Conservation (phyloP, 228 moss, liverwort and hornwort species). For the Sphagnum fallax region DNA sequence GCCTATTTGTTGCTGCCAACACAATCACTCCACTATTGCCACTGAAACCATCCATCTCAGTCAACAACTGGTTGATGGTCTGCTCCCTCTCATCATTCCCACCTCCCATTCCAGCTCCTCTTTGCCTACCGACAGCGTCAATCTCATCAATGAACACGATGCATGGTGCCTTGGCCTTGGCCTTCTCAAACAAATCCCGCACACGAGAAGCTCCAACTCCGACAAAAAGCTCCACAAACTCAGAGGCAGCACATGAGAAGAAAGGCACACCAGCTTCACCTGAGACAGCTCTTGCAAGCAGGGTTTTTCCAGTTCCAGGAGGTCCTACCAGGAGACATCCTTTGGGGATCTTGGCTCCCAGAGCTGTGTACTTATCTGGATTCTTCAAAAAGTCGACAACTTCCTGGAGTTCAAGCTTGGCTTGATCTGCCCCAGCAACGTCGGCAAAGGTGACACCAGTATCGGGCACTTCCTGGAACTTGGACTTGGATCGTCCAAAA, state of each 20-base stretch:
- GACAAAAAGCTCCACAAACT: slow-evolving; percentile 71
- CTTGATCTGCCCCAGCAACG: slow-evolving; percentile 83
- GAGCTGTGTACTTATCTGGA: slow-evolving; percentile 73
- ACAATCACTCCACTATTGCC: slow-evolving; percentile 86
- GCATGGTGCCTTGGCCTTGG: slow-evolving; percentile 82
- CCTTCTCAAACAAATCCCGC: slow-evolving; percentile 79
- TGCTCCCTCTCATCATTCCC: slow-evolving; percentile 87
- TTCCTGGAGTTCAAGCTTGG: slow-evolving; percentile 75
- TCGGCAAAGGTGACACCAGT: slow-evolving; percentile 73
- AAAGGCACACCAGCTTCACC: slow-evolving; percentile 85
- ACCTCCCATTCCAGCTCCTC: slow-evolving; percentile 88
- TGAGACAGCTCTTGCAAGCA: slow-evolving; percentile 69
- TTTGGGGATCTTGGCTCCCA: slow-evolving; percentile 87
- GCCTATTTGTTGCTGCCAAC: slow-evolving; percentile 78
- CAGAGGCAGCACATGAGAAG: slow-evolving; percentile 62
- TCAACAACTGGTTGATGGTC: slow-evolving; percentile 79
- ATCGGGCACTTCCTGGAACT: slow-evolving; percentile 80
- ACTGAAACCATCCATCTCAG: slow-evolving; percentile 84
- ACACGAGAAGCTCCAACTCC: slow-evolving; percentile 80
- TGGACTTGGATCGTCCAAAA: slow-evolving; percentile 78
- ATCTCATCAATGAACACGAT: slow-evolving; percentile 89
- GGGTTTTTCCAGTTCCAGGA: slow-evolving; percentile 80
- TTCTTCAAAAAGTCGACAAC: slow-evolving; percentile 87
- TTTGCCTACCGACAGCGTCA: slow-evolving; percentile 79
- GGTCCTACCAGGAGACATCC: slow-evolving; percentile 80